Conservation (phyloP, 345 rosid genomes). For the Murraya paniculata region DNA sequence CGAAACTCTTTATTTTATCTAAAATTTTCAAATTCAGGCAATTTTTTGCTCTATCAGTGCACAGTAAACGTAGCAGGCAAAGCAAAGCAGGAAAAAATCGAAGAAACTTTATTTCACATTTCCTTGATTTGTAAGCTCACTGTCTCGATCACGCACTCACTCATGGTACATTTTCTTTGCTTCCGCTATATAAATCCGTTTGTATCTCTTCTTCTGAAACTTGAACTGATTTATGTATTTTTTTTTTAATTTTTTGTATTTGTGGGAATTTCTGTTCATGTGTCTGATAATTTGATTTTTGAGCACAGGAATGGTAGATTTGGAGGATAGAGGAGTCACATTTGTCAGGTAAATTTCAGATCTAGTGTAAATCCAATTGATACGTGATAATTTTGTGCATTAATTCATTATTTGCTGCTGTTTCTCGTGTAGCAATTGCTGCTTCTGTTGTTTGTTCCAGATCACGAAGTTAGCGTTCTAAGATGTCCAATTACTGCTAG, state of each 20-base stretch:
- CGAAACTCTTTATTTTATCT: constrained; percentile 7
- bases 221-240: background rate
- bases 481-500: constrained; percentile 5
- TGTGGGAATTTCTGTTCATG: background rate
- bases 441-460: background rate
- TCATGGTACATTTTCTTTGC: constrained; percentile 26
- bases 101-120: constrained; percentile 22
- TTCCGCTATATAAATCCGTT: constrained; percentile 9
- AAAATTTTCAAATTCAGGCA: constrained; percentile 6
- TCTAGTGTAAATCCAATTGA: constrained; percentile 34
- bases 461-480: background rate
- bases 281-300: constrained; percentile 13
- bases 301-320: constrained; percentile 46
- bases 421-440: background rate
- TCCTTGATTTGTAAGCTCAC: constrained; percentile 40
- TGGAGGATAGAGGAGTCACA: constrained; percentile 27
- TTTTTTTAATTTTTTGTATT: background rate
- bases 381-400: background rate
- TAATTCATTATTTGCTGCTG: background rate
- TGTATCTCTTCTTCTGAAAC: background rate
- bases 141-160: constrained; percentile 19
- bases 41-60: constrained; percentile 11
- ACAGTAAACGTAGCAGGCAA: constrained; percentile 14
- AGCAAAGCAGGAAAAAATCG: constrained; percentile 11
- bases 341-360: constrained; percentile 51